phyloP scores from a whole-genome alignment of 2,329 filamentous ascomycete species.

The Monilinia laxa region DNA sequence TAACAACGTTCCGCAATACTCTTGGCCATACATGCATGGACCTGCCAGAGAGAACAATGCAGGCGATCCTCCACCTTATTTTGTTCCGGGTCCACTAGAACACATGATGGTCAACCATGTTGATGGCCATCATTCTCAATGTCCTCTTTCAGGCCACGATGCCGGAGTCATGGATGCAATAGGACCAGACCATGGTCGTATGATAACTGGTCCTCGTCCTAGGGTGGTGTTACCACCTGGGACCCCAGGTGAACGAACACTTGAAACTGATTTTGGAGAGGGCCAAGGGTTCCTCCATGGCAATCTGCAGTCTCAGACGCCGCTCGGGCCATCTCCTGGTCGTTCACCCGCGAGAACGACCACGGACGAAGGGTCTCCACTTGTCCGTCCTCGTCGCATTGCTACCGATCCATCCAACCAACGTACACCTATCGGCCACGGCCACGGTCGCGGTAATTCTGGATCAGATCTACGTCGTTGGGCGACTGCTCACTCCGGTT shows the following conservation, averaged over 20 bases:
- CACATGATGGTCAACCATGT: not conserved
- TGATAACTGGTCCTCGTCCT: not conserved
- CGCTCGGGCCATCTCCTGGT: not conserved
- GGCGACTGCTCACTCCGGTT: not conserved
- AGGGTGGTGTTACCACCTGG: not conserved
- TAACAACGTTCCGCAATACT: no score
- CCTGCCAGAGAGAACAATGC: not conserved
- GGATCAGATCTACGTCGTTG: constrained; percentile 7
- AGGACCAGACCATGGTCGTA: not conserved
- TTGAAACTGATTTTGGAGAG: no score
- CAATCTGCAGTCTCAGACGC: not conserved
- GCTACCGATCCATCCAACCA: not conserved
- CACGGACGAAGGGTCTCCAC: constrained; percentile 14
- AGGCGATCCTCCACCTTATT: no score
- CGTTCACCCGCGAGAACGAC: constrained; percentile 11
- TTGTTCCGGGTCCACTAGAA: no score
- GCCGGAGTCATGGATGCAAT: not conserved
- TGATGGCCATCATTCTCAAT: not conserved
- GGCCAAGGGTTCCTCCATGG: not conserved
- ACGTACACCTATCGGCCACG: not conserved
- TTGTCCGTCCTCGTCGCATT: constrained; percentile 9
- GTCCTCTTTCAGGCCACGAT: not conserved
- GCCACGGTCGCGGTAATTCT: not conserved
- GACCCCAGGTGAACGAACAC: not conserved
- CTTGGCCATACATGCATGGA: not conserved